A percentile compares a stretch with the other conserved stretches of the same genome.
Evolutionary conservation across 140 eudicot species (phyloP).

Genomic region (Bidens hawaiensis): DNA sequence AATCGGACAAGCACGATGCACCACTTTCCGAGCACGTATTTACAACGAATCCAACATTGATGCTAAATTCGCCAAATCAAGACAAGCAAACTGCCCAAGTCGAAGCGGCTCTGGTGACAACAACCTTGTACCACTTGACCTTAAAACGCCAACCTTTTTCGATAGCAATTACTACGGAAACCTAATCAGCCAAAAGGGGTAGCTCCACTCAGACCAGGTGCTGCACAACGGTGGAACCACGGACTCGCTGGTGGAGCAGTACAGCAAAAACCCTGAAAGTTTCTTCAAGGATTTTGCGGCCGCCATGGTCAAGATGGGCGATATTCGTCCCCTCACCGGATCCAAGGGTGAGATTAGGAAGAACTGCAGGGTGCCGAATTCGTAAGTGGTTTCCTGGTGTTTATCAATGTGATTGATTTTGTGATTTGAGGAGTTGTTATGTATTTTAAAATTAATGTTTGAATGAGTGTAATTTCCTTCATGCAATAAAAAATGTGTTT

Average conservation of each 20-base stretch:
- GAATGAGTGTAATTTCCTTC: constrained; percentile 4
- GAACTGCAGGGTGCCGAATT: constrained; percentile 52
- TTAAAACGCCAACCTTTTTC: constrained; percentile 33
- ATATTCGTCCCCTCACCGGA: constrained; percentile 55
- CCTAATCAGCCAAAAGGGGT: constrained; percentile 34
- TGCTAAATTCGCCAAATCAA: constrained; percentile 31
- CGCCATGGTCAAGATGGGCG: constrained; percentile 70
- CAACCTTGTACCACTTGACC: constrained; percentile 51
- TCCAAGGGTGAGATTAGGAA: constrained; percentile 53
- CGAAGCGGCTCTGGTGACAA: constrained; percentile 43
- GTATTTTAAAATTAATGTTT: not conserved
- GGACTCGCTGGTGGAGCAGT: constrained; percentile 33
- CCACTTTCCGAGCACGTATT: constrained; percentile 36
- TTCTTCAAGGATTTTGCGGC: constrained; percentile 45
- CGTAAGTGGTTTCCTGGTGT: constrained; percentile 2
- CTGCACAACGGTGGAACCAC: constrained; percentile 46
- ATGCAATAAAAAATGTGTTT: not conserved
- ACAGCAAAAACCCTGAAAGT: constrained; percentile 25
- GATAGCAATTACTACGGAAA: constrained; percentile 39
- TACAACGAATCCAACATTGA: constrained; percentile 50
- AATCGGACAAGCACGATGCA: constrained; percentile 59
- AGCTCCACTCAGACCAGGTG: constrained; percentile 41
- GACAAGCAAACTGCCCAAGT: constrained; percentile 34
- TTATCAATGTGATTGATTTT: not conserved
- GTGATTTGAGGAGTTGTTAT: not conserved